Evolutionary conservation across 805 yeast genomes (phyloP).

Genomic region (Suhomyces tanzawaensis): DNA sequence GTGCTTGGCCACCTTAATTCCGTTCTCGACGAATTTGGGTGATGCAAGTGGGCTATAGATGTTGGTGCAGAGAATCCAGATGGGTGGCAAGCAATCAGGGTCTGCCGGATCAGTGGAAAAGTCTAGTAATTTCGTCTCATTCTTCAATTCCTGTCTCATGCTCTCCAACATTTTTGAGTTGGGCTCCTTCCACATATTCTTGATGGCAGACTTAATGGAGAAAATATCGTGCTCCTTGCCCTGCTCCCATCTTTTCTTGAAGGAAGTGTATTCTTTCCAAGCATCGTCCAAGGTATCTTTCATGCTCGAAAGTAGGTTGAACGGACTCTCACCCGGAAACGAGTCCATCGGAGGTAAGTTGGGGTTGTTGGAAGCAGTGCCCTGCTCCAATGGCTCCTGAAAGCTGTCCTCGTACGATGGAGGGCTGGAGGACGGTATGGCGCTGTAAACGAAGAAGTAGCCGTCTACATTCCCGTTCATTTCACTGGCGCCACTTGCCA

Average conservation of each 20-base stretch:
- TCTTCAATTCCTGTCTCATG: conserved; percentile 25
- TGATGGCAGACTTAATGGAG: conserved; percentile 56
- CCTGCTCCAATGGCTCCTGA: conserved; percentile 8
- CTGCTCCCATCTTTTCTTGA: conserved; percentile 53
- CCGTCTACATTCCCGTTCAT: conserved; percentile 76
- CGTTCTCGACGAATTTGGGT: conserved; percentile 57
- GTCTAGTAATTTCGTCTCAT: conserved; percentile 27
- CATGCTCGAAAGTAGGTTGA: conserved; percentile 44
- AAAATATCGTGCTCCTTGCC: conserved; percentile 70
- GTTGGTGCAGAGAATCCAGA: conserved; percentile 67
- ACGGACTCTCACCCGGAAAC: conserved; percentile 20
- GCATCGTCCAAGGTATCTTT: conserved; percentile 64
- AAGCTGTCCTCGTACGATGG: conserved; percentile 50
- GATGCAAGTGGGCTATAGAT: conserved; percentile 54
- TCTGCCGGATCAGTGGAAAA: conserved; percentile 33
- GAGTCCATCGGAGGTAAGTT: conserved; percentile 8
- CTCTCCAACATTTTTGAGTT: conserved; percentile 20
- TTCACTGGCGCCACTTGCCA: conserved; percentile 78
- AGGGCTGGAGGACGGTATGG: conserved; percentile 61
- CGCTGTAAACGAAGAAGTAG: conserved; percentile 64
- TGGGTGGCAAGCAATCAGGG: conserved; percentile 55
- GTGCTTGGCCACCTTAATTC: conserved; percentile 50
- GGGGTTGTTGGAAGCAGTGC: conserved; percentile 1
- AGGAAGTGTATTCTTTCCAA: conserved; percentile 64
- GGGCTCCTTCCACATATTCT: conserved; percentile 53